Conservation (phyloP, 257 asterid species). For the Avicennia marina region DNA sequence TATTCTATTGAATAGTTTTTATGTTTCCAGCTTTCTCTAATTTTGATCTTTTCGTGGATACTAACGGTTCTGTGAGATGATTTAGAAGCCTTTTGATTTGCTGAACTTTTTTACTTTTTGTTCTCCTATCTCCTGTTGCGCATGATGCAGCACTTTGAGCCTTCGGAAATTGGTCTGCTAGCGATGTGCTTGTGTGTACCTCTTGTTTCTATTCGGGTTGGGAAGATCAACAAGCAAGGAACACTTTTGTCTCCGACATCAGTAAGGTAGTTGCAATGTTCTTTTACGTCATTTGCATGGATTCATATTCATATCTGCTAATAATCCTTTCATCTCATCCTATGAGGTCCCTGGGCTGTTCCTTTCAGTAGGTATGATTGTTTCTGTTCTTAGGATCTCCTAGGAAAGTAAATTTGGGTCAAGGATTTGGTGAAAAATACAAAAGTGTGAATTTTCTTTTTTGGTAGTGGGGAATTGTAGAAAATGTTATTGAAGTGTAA, state of each 20-base stretch:
- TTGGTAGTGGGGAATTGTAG: too few relatives aligned
- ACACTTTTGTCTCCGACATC: slow-evolving; percentile 64
- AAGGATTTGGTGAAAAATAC: too few relatives aligned
- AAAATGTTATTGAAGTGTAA: too few relatives aligned
- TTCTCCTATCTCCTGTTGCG: slow-evolving; percentile 3
- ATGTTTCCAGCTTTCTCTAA: too few relatives aligned
- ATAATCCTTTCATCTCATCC: neutral
- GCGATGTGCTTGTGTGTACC: slow-evolving; percentile 93
- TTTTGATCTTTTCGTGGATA: too few relatives aligned
- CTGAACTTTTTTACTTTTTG: neutral
- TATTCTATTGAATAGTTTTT: too few relatives aligned
- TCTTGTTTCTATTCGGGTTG: slow-evolving; percentile 86
- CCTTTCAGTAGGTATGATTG: too few relatives aligned
- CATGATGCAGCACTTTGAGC: slow-evolving; percentile 74
- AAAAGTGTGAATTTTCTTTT: too few relatives aligned
- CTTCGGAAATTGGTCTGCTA: slow-evolving; percentile 81
- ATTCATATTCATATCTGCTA: neutral
- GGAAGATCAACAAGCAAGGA: slow-evolving; percentile 76
- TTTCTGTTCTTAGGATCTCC: too few relatives aligned
- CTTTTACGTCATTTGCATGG: neutral
- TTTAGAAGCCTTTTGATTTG: neutral
- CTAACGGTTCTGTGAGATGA: too few relatives aligned
- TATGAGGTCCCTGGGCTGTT: neutral
- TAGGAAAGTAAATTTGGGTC: too few relatives aligned
- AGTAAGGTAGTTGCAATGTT: slow-evolving; percentile 47